A percentile compares a stretch with the other conserved stretches of the same genome.
Evolutionary conservation across 23 red algal species (phyloP).

Genomic region (Gracilaria gracilis): DNA sequence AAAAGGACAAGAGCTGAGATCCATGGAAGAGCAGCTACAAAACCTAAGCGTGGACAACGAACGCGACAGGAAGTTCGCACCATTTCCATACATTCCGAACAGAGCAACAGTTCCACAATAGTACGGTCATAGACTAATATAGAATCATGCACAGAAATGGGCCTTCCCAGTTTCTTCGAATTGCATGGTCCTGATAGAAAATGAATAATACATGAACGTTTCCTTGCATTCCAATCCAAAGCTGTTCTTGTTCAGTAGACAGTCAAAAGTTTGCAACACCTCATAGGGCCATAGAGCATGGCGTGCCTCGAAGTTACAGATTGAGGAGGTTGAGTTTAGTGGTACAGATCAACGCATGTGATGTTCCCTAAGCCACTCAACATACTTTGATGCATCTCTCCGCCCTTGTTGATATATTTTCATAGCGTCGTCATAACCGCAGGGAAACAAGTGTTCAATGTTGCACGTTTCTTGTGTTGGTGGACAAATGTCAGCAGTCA

Average conservation of each 20-base stretch:
- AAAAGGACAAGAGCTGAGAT: conserved; percentile 17
- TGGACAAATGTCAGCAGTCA: conserved; percentile 46
- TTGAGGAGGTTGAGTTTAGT: neutral
- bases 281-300: neutral
- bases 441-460: conserved; percentile 44
- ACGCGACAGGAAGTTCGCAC: conserved; percentile 15
- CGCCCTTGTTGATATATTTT: conserved; percentile 44
- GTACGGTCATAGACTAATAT: neutral
- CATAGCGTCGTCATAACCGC: conserved; percentile 33
- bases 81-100: conserved; percentile 45
- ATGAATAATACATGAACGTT: neutral
- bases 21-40: conserved; percentile 20
- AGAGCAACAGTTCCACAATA: neutral
- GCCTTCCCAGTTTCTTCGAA: neutral
- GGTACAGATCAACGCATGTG: neutral
- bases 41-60: conserved; percentile 13
- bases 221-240: neutral
- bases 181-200: neutral
- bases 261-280: neutral
- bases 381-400: conserved; percentile 39
- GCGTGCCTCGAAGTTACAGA: neutral
- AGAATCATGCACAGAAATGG: neutral
- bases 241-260: neutral
- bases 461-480: conserved; percentile 47
- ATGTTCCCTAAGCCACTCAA: conserved; percentile 6